Conservation (phyloP, 106 monocot species). For the Dioscorea alata region DNA sequence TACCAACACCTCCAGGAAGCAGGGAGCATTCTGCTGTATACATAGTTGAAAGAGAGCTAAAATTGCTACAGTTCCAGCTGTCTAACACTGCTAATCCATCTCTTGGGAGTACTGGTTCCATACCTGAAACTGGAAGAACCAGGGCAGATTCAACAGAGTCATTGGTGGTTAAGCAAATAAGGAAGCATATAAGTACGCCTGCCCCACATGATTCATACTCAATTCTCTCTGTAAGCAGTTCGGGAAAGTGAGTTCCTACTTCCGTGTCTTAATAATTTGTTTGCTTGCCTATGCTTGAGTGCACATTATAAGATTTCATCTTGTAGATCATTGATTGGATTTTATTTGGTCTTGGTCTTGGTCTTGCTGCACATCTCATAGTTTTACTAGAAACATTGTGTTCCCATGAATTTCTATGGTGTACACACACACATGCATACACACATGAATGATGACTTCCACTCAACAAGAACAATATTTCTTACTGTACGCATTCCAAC, state of each 20-base stretch:
- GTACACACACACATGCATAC: no score
- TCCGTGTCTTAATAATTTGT: no score
- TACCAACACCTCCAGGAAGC: constrained; percentile 73
- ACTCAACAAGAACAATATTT: no score
- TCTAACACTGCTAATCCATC: constrained; percentile 72
- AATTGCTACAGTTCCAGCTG: constrained; percentile 89
- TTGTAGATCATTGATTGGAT: no score
- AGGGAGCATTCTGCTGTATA: constrained; percentile 94
- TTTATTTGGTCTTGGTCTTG: no score
- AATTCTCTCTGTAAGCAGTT: constrained; percentile 91
- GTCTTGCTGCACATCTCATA: no score
- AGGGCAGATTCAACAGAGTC: constrained; percentile 56
- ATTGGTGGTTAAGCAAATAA: constrained; percentile 77
- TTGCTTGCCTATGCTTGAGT: no score
- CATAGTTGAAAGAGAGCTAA: constrained; percentile 97
- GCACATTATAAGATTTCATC: no score
- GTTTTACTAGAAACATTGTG: no score
- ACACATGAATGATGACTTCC: no score
- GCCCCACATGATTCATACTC: constrained; percentile 99
- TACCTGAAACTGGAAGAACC: constrained; percentile 57
- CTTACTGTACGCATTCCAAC: no score
- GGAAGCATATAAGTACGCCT: constrained; percentile 97
- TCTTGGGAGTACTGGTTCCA: constrained; percentile 49
- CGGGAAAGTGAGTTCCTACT: constrained; percentile 81
- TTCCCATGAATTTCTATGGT: no score